Evolutionary conservation across 352 stramenopile genomes (phyloP).

Genomic region (Pythium aquatile): DNA sequence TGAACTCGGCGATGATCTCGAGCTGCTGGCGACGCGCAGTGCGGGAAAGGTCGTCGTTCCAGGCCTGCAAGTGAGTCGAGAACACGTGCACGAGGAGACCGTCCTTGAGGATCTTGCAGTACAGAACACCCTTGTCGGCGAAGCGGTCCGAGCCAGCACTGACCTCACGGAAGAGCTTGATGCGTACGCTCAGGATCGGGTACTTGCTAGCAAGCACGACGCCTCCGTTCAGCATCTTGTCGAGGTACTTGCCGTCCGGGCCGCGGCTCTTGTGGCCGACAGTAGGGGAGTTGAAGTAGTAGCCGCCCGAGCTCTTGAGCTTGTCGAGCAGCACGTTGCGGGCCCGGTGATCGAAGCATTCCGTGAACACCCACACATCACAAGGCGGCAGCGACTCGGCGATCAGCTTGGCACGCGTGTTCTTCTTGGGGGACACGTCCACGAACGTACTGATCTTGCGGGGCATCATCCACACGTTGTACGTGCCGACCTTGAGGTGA

Average conservation of each 20-base stretch:
- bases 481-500: constrained; percentile 57
- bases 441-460: constrained; percentile 75
- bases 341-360: constrained; percentile 78
- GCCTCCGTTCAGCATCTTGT: constrained; percentile 71
- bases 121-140: constrained; percentile 76
- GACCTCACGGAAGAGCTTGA: constrained; percentile 69
- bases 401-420: constrained; percentile 71
- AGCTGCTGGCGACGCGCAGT: constrained; percentile 65
- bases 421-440: constrained; percentile 68
- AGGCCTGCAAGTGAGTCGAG: constrained; percentile 72
- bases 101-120: constrained; percentile 81
- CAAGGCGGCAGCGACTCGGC: constrained; percentile 60
- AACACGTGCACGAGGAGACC: constrained; percentile 73
- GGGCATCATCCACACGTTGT: constrained; percentile 86
- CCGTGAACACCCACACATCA: constrained; percentile 75
- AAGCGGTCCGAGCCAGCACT: constrained; percentile 64
- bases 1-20: constrained; percentile 57
- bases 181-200: constrained; percentile 66
- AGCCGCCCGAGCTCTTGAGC: constrained; percentile 55
- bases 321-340: constrained; percentile 62
- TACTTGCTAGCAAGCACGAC: constrained; percentile 72
- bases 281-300: constrained; percentile 72
- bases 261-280: constrained; percentile 70
- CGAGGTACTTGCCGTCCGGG: constrained; percentile 41
- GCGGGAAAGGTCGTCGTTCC: constrained; percentile 61